phyloP scores from a whole-genome alignment of 192 early-diverging fungal genomes.

The Rhizophagus clarus region DNA sequence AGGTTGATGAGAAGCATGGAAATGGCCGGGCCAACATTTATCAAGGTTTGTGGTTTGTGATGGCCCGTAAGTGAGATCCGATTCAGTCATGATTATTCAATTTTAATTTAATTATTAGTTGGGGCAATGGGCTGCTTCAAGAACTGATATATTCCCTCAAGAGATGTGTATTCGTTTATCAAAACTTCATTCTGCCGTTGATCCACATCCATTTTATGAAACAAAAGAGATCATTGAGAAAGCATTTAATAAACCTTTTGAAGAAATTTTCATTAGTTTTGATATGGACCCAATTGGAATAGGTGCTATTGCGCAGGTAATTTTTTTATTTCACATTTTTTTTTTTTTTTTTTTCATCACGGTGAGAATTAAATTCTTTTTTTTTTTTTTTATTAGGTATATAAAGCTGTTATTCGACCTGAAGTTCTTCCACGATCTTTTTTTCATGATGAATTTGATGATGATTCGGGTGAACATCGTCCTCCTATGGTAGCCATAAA shows the following conservation, averaged over 20 bases:
- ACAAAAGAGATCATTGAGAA: slow-evolving; percentile 67
- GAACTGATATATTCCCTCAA: slow-evolving; percentile 82
- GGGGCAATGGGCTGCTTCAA: slow-evolving; percentile 93
- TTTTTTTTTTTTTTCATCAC: too few species aligned
- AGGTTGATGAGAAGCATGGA: slow-evolving; percentile 81
- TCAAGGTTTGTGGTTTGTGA: slow-evolving; percentile 71
- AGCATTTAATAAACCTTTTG: slow-evolving; percentile 66
- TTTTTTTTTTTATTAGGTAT: slow-evolving; percentile 32
- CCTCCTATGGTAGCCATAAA: slow-evolving; percentile 74
- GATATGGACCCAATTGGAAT: slow-evolving; percentile 80
- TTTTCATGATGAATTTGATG: background rate
- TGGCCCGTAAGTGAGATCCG: background rate
- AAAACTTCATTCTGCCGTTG: slow-evolving; percentile 80
- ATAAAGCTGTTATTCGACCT: slow-evolving; percentile 57
- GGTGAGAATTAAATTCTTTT: background rate
- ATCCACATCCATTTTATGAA: slow-evolving; percentile 70
- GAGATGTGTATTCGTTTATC: slow-evolving; percentile 76
- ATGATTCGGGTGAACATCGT: too few species aligned
- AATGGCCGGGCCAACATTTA: slow-evolving; percentile 90
- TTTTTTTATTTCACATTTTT: slow-evolving; percentile 15
- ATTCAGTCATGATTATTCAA: background rate
- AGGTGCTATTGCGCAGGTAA: slow-evolving; percentile 95
- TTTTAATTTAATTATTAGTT: slow-evolving; percentile 34
- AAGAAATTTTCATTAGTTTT: slow-evolving; percentile 79
- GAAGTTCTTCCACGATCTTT: slow-evolving; percentile 26